Evolutionary conservation across 805 yeast species (phyloP).

Genomic region (Hanseniaspora hatyaiensis): DNA sequence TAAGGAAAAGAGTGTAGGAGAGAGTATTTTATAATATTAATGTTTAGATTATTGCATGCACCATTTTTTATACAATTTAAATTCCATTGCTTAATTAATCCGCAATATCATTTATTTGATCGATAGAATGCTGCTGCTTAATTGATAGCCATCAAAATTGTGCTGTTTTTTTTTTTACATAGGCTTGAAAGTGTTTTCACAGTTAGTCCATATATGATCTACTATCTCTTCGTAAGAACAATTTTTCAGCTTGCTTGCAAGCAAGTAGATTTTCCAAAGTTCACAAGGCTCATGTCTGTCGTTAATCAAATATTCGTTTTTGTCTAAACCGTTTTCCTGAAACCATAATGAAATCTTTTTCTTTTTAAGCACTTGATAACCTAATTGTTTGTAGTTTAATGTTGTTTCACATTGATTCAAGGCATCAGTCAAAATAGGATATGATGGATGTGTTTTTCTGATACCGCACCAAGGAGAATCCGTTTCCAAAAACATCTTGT

Average conservation of each 20-base stretch:
- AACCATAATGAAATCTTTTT: slow-evolving; percentile 10
- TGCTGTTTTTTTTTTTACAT: too few relatives aligned
- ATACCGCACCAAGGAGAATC: slow-evolving; percentile 99
- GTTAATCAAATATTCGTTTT: slow-evolving; percentile 42
- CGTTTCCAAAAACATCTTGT: slow-evolving; percentile 70
- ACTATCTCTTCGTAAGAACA: slow-evolving; percentile 36
- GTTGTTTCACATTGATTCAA: slow-evolving; percentile 41
- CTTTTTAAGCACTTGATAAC: slow-evolving; percentile 6
- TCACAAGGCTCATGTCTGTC: slow-evolving; percentile 89
- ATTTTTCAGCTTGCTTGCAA: slow-evolving; percentile 42
- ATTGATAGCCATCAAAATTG: too few relatives aligned
- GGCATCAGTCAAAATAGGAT: slow-evolving; percentile 56
- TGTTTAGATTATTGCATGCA: too few relatives aligned
- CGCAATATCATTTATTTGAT: too few relatives aligned
- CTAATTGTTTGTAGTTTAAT: slow-evolving; percentile 16
- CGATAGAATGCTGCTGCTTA: too few relatives aligned
- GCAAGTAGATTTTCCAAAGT: slow-evolving; percentile 67
- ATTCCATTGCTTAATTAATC: too few relatives aligned
- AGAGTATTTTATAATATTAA: too few relatives aligned
- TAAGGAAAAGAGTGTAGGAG: too few relatives aligned
- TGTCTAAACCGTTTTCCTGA: slow-evolving; percentile 20
- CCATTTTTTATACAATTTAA: too few relatives aligned
- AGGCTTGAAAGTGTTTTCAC: slow-evolving; percentile 34
- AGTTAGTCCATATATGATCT: slow-evolving; percentile 42
- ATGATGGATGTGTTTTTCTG: slow-evolving; percentile 48